Conservation (phyloP, 345 rosid species). For the Arabis alpina region DNA sequence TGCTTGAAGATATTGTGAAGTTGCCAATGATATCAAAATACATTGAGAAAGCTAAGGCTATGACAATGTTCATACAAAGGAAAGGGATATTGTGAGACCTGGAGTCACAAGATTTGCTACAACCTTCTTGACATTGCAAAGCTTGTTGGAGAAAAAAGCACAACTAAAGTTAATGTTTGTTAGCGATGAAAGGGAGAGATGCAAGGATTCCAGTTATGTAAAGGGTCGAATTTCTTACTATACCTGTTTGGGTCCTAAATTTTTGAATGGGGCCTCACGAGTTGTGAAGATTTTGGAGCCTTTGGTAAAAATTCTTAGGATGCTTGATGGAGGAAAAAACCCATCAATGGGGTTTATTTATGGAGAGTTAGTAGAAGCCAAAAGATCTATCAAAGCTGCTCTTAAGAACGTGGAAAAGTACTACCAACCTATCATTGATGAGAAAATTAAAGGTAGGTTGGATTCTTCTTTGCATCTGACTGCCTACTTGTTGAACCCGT, state of each 20-base stretch:
- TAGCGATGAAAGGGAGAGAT: not conserved
- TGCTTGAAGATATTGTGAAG: slow-evolving; percentile 11
- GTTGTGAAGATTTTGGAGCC: not conserved
- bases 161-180: not conserved
- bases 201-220: not conserved
- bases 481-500: not conserved
- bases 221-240: not conserved
- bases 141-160: slow-evolving; percentile 3
- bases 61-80: not conserved
- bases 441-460: not conserved
- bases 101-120: slow-evolving; percentile 15
- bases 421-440: slow-evolving; percentile 1
- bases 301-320: slow-evolving; percentile 11
- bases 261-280: not conserved
- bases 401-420: not conserved
- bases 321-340: not conserved
- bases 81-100: not conserved
- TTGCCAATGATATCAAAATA: not conserved
- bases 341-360: slow-evolving; percentile 9
- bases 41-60: slow-evolving; percentile 11
- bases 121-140: slow-evolving; percentile 4
- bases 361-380: slow-evolving; percentile 7
- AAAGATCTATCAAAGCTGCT: not conserved
- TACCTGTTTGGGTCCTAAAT: not conserved
- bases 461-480: not conserved